Conservation (phyloP, 78 protist genomes). For the Planoprotostelium fungivorum region DNA sequence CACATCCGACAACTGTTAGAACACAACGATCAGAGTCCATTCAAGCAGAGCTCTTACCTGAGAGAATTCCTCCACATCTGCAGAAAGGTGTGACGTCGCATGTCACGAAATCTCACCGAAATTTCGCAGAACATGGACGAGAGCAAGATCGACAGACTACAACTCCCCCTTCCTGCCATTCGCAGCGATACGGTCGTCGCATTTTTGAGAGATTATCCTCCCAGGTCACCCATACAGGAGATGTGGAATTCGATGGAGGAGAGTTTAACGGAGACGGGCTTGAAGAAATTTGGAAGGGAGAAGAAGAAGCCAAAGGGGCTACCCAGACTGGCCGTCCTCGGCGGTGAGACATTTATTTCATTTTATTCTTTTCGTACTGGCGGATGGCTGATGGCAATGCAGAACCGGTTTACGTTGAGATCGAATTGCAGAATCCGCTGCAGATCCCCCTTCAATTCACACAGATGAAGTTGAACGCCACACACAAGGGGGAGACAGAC, state of each 20-base stretch:
- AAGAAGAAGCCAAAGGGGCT: neutral
- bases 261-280: neutral
- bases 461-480: neutral
- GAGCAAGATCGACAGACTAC: neutral
- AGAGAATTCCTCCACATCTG: neutral
- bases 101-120: neutral
- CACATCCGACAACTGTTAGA: neutral
- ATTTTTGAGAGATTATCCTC: neutral
- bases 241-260: neutral
- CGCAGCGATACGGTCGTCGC: neutral
- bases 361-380: neutral
- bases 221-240: neutral
- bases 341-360: neutral
- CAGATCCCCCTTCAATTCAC: neutral
- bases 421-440: neutral
- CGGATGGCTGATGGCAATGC: neutral
- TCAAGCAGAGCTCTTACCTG: neutral
- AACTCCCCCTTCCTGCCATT: neutral
- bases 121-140: neutral
- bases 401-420: neutral
- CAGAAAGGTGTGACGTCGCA: neutral
- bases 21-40: neutral
- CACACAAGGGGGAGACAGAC: neutral
- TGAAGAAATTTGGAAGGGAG: no score
- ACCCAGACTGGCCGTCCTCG: neutral